Conservation (phyloP, 1,284 basidiomycete species). For the Ceratobasidium sp. region DNA sequence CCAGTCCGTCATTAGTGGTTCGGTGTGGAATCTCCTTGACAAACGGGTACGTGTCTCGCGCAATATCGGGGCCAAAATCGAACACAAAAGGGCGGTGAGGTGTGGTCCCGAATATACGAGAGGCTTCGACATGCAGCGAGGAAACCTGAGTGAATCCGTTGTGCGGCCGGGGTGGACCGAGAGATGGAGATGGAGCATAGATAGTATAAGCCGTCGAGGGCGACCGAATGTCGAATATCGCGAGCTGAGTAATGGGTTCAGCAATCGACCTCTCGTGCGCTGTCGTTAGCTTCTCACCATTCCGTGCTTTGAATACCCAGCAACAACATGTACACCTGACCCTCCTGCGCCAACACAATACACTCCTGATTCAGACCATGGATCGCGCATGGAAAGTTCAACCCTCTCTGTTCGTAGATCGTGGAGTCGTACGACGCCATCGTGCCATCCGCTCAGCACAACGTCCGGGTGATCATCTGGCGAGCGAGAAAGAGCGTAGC, state of each 20-base stretch:
- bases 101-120: conserved; percentile 74
- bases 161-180: conserved; percentile 11
- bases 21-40: conserved; percentile 6
- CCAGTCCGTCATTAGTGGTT: conserved; percentile 6
- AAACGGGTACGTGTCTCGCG: conserved; percentile 62
- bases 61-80: conserved; percentile 74
- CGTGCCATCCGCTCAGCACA: conserved; percentile 80
- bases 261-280: too few species aligned
- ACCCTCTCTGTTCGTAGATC: conserved; percentile 61
- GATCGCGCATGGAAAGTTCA: conserved; percentile 62
- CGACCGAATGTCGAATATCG: conserved; percentile 67
- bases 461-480: conserved; percentile 65
- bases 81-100: conserved; percentile 75
- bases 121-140: conserved; percentile 67
- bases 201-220: conserved; percentile 57
- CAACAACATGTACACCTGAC: conserved; percentile 55
- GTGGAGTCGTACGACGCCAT: conserved; percentile 71
- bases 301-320: conserved; percentile 74
- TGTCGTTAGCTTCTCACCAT: conserved; percentile 50
- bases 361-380: conserved; percentile 68
- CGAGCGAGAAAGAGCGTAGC: conserved; percentile 53
- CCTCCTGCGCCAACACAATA: conserved; percentile 36
- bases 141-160: conserved; percentile 26
- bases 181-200: conserved; percentile 7
- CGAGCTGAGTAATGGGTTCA: conserved; percentile 60